phyloP scores from a whole-genome alignment of 768 basidiomycete genomes.

The Suillus ampliporus region DNA sequence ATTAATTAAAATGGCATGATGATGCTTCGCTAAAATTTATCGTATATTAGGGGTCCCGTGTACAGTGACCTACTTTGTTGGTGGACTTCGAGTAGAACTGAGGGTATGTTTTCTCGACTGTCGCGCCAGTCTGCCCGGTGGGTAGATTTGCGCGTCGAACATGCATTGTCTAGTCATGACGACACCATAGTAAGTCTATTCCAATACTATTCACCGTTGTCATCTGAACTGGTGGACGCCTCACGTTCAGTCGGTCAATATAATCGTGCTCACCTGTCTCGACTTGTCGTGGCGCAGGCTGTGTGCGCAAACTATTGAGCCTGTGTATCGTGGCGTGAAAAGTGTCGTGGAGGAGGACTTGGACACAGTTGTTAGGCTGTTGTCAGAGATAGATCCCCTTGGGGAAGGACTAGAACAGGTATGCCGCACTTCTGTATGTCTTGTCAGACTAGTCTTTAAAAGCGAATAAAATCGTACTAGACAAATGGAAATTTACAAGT shows the following conservation, averaged over 20 bases:
- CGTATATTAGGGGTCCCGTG: too few relatives aligned
- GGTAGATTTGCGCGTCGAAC: conserved; percentile 19
- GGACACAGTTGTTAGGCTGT: conserved; percentile 46
- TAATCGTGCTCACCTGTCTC: conserved; percentile 16
- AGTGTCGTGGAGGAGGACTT: conserved; percentile 45
- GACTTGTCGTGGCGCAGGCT: conserved; percentile 34
- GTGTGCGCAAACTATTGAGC: conserved; percentile 37
- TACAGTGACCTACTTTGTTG: neutral
- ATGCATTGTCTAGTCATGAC: conserved; percentile 7
- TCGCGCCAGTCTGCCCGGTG: conserved; percentile 17
- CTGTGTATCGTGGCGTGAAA: conserved; percentile 43
- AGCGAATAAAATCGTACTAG: neutral
- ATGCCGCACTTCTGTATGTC: neutral
- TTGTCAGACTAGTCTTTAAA: conserved; percentile 1
- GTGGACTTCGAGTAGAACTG: neutral
- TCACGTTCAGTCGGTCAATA: conserved; percentile 18
- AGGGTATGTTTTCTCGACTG: conserved; percentile 17
- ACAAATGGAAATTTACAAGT: neutral
- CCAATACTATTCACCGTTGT: neutral
- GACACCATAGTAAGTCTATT: conserved; percentile 21
- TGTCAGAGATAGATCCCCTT: conserved; percentile 46
- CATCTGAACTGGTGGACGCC: neutral
- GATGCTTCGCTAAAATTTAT: too few relatives aligned
- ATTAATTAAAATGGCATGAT: too few relatives aligned
- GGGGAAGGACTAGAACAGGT: conserved; percentile 26